Evolutionary conservation across 2,329 filamentous ascomycete species (phyloP).

Genomic region (Colletotrichum viniferum): DNA sequence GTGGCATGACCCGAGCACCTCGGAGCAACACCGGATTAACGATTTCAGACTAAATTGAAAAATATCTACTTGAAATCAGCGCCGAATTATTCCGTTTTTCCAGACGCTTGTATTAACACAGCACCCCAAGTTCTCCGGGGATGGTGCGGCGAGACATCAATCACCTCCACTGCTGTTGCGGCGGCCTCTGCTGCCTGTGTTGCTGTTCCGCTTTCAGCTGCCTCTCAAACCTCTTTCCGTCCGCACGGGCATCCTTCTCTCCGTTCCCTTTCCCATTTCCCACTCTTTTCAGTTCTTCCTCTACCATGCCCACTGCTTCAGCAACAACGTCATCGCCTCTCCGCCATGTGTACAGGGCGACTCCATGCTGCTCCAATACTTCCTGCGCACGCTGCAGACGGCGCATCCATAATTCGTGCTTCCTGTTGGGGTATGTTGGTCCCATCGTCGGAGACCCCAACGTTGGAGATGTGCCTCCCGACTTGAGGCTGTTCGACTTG

Average conservation of each 20-base stretch:
- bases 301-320: conserved; percentile 69
- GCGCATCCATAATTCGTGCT: conserved; percentile 74
- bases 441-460: conserved; percentile 35
- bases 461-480: conserved; percentile 36
- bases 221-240: conserved; percentile 22
- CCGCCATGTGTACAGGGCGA: conserved; percentile 75
- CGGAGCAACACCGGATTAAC: not conserved
- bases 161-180: conserved; percentile 1
- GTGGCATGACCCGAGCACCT: not conserved
- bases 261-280: conserved; percentile 29
- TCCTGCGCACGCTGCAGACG: conserved; percentile 70
- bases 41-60: not conserved
- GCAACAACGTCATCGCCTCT: conserved; percentile 71
- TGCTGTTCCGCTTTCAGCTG: conserved; percentile 15
- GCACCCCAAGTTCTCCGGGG: not conserved
- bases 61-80: conserved; percentile 10
- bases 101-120: not conserved
- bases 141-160: not conserved
- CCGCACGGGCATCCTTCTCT: conserved; percentile 20
- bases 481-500: conserved; percentile 29
- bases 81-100: not conserved
- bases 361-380: conserved; percentile 65
- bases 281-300: conserved; percentile 54
- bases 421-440: conserved; percentile 59
- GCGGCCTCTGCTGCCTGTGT: conserved; percentile 10